Evolutionary conservation across 345 rosid genomes (phyloP).

Genomic region (Psidium friedrichsthalianum): DNA sequence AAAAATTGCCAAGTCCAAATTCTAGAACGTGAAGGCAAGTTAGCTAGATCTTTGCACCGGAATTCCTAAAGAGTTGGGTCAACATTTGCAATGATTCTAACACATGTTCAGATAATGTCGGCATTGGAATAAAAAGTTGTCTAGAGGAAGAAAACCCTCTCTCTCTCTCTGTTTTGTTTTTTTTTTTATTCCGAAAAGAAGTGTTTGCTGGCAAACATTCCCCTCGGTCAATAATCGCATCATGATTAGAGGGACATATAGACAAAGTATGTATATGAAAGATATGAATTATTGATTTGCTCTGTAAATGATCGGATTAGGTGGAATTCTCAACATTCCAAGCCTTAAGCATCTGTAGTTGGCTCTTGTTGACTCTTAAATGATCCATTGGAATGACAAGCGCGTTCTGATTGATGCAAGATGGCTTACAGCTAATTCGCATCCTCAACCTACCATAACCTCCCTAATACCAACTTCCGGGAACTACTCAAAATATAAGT

Average conservation of each 20-base stretch:
- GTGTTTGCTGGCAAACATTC: too few species aligned
- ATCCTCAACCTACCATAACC: background rate
- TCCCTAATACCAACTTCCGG: background rate
- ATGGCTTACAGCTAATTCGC: background rate
- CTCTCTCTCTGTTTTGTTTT: too few species aligned
- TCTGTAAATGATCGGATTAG: background rate
- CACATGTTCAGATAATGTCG: background rate
- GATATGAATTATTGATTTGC: background rate
- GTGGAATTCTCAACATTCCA: background rate
- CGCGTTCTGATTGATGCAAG: background rate
- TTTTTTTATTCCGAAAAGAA: too few species aligned
- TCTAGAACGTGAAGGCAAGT: background rate
- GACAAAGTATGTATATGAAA: too few species aligned
- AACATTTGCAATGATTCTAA: background rate
- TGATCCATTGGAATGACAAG: background rate
- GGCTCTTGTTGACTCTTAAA: background rate
- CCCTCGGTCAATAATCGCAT: background rate
- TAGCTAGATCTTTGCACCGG: background rate
- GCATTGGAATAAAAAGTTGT: background rate
- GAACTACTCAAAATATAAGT: background rate
- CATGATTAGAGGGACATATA: background rate
- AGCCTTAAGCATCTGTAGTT: background rate
- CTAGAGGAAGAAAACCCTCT: background rate
- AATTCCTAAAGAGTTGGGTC: background rate
- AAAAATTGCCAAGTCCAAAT: background rate